Percentiles rank a stretch among this genome's conserved stretches.
Conservation (phyloP, 2,329 filamentous ascomycete species). For the Parasarocladium wereldwijsianum region DNA sequence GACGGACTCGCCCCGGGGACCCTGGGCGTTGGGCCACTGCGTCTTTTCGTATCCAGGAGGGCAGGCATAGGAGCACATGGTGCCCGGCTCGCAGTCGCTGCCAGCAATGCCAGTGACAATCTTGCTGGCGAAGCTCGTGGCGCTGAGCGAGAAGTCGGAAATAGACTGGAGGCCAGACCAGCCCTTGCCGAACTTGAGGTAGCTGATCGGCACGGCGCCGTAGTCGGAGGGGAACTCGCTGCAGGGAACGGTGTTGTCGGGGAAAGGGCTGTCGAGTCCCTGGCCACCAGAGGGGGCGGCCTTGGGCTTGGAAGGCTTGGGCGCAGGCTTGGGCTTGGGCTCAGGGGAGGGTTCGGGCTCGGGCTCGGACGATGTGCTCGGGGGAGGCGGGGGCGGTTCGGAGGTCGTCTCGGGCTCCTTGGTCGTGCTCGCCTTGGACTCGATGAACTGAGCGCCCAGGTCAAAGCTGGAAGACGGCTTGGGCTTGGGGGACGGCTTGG, state of each 20-base stretch:
- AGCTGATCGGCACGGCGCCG: slow-evolving; percentile 57
- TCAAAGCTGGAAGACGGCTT: slow-evolving; percentile 21
- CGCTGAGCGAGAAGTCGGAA: slow-evolving; percentile 32
- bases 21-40: slow-evolving; percentile 74
- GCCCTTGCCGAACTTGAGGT: slow-evolving; percentile 54
- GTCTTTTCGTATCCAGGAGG: slow-evolving; percentile 83
- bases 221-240: slow-evolving; percentile 63
- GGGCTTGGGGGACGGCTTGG: slow-evolving; percentile 17
- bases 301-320: slow-evolving; percentile 10
- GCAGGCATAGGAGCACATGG: slow-evolving; percentile 88
- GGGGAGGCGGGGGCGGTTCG: slow-evolving; percentile 11
- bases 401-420: slow-evolving; percentile 5
- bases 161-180: slow-evolving; percentile 67
- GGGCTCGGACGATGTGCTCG: slow-evolving; percentile 8
- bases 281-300: slow-evolving; percentile 16
- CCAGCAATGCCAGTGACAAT: slow-evolving; percentile 52
- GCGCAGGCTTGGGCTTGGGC: slow-evolving; percentile 10
- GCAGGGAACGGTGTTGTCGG: slow-evolving; percentile 59
- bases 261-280: slow-evolving; percentile 57
- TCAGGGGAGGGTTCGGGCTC: slow-evolving; percentile 12
- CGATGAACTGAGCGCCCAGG: slow-evolving; percentile 34
- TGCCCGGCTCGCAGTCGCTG: slow-evolving; percentile 41
- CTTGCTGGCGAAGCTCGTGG: slow-evolving; percentile 42
- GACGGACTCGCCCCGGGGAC: slow-evolving; percentile 65
- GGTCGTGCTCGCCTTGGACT: slow-evolving; percentile 19